Percentiles rank a stretch among this genome's conserved stretches.
phyloP scores from a whole-genome alignment of 768 basidiomycete species.

The Imleria badia region DNA sequence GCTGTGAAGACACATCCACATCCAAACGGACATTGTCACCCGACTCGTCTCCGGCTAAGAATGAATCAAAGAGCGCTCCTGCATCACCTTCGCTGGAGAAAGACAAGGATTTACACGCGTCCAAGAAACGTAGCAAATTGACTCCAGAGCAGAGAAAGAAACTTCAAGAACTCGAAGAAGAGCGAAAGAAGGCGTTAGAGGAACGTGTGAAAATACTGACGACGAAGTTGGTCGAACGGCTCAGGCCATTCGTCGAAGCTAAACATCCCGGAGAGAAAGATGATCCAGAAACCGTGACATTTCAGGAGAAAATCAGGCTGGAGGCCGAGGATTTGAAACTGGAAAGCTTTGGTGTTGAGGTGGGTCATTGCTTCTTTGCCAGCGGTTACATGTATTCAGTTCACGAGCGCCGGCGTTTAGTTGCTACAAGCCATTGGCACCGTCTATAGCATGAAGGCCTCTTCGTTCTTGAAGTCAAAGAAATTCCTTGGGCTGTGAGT shows the following conservation, averaged over 20 bases:
- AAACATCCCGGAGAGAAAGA: constrained; percentile 75
- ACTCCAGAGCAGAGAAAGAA: constrained; percentile 85
- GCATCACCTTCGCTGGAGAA: constrained; percentile 30
- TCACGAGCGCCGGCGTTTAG: constrained; percentile 33
- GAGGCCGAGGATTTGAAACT: constrained; percentile 96
- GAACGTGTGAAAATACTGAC: constrained; percentile 73
- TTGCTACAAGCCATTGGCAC: constrained; percentile 87
- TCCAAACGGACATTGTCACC: constrained; percentile 15
- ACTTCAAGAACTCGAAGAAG: constrained; percentile 76
- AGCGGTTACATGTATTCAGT: constrained; percentile 1
- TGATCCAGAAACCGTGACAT: constrained; percentile 80
- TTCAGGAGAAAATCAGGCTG: constrained; percentile 69
- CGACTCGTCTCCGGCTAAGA: constrained; percentile 19
- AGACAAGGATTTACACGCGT: constrained; percentile 38
- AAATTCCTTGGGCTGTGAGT: constrained; percentile 89
- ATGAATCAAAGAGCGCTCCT: constrained; percentile 24
- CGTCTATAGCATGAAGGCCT: constrained; percentile 92
- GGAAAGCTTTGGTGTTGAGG: constrained; percentile 97
- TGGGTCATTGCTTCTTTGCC: constrained; percentile 33
- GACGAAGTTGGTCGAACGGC: constrained; percentile 76
- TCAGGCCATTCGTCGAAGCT: constrained; percentile 91
- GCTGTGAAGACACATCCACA: constrained; percentile 17
- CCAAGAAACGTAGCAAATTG: constrained; percentile 48
- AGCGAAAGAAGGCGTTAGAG: constrained; percentile 76
- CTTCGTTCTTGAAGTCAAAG: constrained; percentile 86